These are phyloP conservation scores for Cyclotella choctawhatcheeana DNA, from an alignment of 108 stramenopile genomes.

Conservation along the genomic window DNA sequence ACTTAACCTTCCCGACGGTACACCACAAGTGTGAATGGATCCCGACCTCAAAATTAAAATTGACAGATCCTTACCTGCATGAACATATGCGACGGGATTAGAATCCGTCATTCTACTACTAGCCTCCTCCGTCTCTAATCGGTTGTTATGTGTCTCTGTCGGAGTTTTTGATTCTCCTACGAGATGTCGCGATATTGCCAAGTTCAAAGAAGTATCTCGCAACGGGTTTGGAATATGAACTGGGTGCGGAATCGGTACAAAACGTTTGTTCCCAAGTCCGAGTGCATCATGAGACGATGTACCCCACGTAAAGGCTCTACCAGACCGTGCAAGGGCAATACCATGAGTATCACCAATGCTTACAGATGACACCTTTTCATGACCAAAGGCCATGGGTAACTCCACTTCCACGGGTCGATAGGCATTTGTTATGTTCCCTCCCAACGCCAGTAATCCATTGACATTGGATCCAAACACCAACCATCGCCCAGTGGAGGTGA, in stretches of 20 bases:
- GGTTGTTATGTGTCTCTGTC: slow-evolving; percentile 1
- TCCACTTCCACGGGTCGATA: slow-evolving; percentile 55
- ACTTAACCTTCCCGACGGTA: slow-evolving; percentile 69
- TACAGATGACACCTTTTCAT: slow-evolving; percentile 45
- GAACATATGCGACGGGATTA: slow-evolving; percentile 39
- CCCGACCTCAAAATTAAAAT: slow-evolving; percentile 59
- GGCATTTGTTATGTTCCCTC: slow-evolving; percentile 30
- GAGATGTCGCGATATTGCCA: slow-evolving; percentile 44
- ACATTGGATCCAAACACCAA: slow-evolving; percentile 70
- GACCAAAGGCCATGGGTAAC: slow-evolving; percentile 29
- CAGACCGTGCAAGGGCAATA: slow-evolving; percentile 52
- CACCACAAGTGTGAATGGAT: slow-evolving; percentile 66
- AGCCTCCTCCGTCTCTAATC: not conserved
- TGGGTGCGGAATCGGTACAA: slow-evolving; percentile 10
- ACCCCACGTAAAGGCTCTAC: slow-evolving; percentile 68
- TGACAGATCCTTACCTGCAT: slow-evolving; percentile 70
- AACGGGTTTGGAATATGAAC: slow-evolving; percentile 7
- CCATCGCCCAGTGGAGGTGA: slow-evolving; percentile 67
- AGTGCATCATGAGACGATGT: slow-evolving; percentile 37
- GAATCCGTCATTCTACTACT: not conserved
- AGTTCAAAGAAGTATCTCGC: slow-evolving; percentile 22
- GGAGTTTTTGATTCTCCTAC: not conserved
- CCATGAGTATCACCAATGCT: slow-evolving; percentile 70
- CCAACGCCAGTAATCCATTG: slow-evolving; percentile 76
- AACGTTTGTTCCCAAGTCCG: not conserved